phyloP scores from a whole-genome alignment of 2,329 filamentous ascomycete genomes.

The Aspergillus floridensis region DNA sequence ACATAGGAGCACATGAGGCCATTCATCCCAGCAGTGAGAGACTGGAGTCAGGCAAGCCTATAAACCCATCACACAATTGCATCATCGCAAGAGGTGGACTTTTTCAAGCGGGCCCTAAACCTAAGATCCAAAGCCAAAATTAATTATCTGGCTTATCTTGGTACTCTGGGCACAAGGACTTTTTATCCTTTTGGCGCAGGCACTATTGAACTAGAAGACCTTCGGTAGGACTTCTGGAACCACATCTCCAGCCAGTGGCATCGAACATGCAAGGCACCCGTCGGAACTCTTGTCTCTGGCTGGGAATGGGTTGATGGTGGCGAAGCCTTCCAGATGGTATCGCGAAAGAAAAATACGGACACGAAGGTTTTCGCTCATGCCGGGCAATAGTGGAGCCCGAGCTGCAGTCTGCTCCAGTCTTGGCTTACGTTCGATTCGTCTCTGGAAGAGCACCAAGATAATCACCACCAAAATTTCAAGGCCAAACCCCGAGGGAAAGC shows the following conservation, averaged over 20 bases:
- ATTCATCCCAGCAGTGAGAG: neutral
- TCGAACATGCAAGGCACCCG: neutral
- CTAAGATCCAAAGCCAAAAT: neutral
- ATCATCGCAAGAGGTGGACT: neutral
- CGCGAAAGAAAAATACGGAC: neutral
- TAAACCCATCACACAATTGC: neutral
- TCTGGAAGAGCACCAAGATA: neutral
- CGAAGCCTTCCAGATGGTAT: neutral
- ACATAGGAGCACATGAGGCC: neutral
- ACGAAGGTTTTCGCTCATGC: neutral
- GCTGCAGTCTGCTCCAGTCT: neutral
- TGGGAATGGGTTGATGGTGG: neutral
- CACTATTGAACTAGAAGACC: neutral
- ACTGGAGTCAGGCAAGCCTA: neutral
- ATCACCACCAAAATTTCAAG: neutral
- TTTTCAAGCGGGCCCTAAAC: constrained; percentile 1
- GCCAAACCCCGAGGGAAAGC: neutral
- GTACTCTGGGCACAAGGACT: neutral
- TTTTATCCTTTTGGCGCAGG: neutral
- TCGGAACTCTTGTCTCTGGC: neutral
- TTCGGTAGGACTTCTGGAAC: neutral
- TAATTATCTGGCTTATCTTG: neutral
- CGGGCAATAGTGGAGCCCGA: neutral
- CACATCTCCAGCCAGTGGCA: neutral
- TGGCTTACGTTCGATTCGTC: neutral